These are phyloP conservation scores for Coemansia sp. DNA, from an alignment of 192 early-diverging fungal genomes.

Conservation along the genomic window DNA sequence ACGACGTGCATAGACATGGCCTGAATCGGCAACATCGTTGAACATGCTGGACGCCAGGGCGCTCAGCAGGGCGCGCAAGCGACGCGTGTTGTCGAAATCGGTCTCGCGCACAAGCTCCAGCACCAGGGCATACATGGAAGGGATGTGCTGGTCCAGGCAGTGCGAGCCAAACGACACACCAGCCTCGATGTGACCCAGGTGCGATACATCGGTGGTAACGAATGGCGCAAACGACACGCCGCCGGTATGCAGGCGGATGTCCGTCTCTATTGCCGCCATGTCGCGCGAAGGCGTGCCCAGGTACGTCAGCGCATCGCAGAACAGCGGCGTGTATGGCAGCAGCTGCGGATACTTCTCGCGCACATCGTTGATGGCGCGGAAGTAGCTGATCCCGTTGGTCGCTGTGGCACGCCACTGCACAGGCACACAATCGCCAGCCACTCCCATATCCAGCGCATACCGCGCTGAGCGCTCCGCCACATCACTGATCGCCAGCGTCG, in stretches of 20 bases:
- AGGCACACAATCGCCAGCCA: slow-evolving; percentile 50
- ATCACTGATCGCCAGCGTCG: slow-evolving; percentile 79
- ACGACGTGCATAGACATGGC: slow-evolving; percentile 78
- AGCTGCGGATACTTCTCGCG: slow-evolving; percentile 64
- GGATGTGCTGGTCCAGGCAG: slow-evolving; percentile 73
- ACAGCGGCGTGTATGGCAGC: slow-evolving; percentile 74
- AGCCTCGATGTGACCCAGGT: slow-evolving; percentile 64
- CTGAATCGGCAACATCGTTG: slow-evolving; percentile 78
- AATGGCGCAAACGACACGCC: slow-evolving; percentile 74
- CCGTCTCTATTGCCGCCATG: slow-evolving; percentile 85
- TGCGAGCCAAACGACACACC: slow-evolving; percentile 65
- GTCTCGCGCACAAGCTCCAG: slow-evolving; percentile 69
- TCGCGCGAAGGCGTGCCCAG: slow-evolving; percentile 63
- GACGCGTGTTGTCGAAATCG: slow-evolving; percentile 68
- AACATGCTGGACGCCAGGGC: slow-evolving; percentile 70
- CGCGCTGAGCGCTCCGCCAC: slow-evolving; percentile 62
- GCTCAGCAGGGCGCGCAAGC: slow-evolving; percentile 74
- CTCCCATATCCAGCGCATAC: slow-evolving; percentile 55
- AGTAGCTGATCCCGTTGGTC: slow-evolving; percentile 93
- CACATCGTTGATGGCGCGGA: slow-evolving; percentile 69
- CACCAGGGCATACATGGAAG: slow-evolving; percentile 72
- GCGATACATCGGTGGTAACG: slow-evolving; percentile 64
- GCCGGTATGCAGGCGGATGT: slow-evolving; percentile 80
- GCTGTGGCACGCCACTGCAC: slow-evolving; percentile 76
- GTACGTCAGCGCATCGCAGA: slow-evolving; percentile 66